Percentiles rank a stretch among this genome's conserved stretches.
Conservation (phyloP, 2,329 filamentous ascomycete genomes). For the Hypocreales sp. region DNA sequence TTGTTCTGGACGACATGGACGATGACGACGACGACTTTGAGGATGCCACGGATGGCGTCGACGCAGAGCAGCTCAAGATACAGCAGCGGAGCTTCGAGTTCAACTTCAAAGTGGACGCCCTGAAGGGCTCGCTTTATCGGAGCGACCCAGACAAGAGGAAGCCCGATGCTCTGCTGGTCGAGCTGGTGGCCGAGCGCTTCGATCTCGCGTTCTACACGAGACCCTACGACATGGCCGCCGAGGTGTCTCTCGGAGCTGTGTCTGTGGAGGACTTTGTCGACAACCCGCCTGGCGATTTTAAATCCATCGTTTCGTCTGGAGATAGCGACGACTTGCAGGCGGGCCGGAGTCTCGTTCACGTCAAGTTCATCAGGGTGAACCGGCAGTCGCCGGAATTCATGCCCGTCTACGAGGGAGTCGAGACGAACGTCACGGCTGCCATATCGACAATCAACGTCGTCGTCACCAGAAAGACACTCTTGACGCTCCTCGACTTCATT, state of each 20-base stretch:
- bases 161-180: constrained; percentile 70
- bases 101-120: constrained; percentile 86
- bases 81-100: constrained; percentile 91
- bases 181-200: constrained; percentile 82
- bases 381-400: constrained; percentile 85
- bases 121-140: constrained; percentile 83
- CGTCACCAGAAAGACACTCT: constrained; percentile 79
- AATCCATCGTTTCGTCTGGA: constrained; percentile 85
- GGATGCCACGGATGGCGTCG: constrained; percentile 44
- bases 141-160: constrained; percentile 66
- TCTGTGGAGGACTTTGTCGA: constrained; percentile 93
- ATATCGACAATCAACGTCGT: constrained; percentile 94
- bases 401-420: constrained; percentile 80
- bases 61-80: constrained; percentile 47
- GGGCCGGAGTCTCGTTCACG: constrained; percentile 66
- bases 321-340: constrained; percentile 57
- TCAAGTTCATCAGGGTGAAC: constrained; percentile 85
- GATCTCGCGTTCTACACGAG: constrained; percentile 76
- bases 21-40: constrained; percentile 52
- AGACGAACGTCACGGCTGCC: constrained; percentile 79
- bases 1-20: constrained; percentile 66
- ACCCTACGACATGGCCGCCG: constrained; percentile 83
- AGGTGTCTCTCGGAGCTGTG: constrained; percentile 74
- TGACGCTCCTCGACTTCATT: constrained; percentile 89
- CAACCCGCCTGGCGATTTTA: constrained; percentile 78